A percentile compares a stretch with the other conserved stretches of the same genome.
Evolutionary conservation across 164 flowering plant genomes (phyloP).

Genomic region (Houttuynia cordata): DNA sequence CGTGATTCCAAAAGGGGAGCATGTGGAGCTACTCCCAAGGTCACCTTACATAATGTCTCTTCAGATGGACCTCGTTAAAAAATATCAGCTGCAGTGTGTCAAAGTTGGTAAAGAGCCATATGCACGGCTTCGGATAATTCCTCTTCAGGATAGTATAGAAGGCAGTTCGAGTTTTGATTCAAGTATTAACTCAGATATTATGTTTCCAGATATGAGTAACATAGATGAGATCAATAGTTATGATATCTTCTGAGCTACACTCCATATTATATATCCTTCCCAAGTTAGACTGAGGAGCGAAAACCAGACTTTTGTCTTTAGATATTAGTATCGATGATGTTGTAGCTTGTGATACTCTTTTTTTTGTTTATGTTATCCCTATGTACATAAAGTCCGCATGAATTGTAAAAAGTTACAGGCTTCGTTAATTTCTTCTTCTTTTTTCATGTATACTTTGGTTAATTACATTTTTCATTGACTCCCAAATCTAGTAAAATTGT

Average conservation of each 20-base stretch:
- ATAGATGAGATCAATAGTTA: slow-evolving; percentile 33
- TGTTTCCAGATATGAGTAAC: slow-evolving; percentile 14
- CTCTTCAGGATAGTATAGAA: slow-evolving; percentile 19
- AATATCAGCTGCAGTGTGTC: slow-evolving; percentile 46
- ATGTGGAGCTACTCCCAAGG: slow-evolving; percentile 81
- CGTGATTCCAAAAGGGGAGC: slow-evolving; percentile 67
- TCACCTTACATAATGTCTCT: slow-evolving; percentile 45
- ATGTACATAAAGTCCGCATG: too few relatives aligned
- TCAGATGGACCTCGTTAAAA: slow-evolving; percentile 53
- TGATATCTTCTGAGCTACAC: background rate
- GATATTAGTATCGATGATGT: too few relatives aligned
- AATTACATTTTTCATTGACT: too few relatives aligned
- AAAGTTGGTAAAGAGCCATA: slow-evolving; percentile 38
- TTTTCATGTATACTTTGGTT: too few relatives aligned
- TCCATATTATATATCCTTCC: background rate
- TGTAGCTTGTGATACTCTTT: too few relatives aligned
- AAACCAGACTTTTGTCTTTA: too few relatives aligned
- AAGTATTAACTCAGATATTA: slow-evolving; percentile 10
- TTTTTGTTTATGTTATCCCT: too few relatives aligned
- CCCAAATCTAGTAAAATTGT: too few relatives aligned
- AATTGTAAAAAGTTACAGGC: too few relatives aligned
- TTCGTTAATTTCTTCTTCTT: too few relatives aligned
- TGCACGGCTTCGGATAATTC: slow-evolving; percentile 44
- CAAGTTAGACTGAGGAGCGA: too few relatives aligned
- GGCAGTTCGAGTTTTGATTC: slow-evolving; percentile 8